Evolutionary conservation across 495 filamentous ascomycete genomes (phyloP).

Genomic region (Trichoderma gamsii): DNA sequence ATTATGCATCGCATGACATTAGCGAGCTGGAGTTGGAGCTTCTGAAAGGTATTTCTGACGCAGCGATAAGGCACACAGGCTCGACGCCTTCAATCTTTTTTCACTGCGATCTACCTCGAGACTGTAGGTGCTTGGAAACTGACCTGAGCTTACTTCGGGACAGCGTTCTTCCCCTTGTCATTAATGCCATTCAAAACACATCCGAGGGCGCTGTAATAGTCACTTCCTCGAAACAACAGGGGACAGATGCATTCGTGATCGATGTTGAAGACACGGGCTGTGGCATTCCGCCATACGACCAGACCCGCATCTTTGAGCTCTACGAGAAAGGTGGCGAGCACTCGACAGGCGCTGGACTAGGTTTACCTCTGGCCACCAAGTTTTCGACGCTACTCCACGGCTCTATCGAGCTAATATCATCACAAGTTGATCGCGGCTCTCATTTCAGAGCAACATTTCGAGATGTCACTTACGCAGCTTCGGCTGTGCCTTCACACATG

Average conservation of each 20-base stretch:
- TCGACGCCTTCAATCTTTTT: slow-evolving; percentile 3
- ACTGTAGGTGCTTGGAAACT: neutral
- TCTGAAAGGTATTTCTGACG: neutral
- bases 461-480: neutral
- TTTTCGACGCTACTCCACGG: slow-evolving; percentile 13
- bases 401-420: slow-evolving; percentile 1
- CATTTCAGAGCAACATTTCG: slow-evolving; percentile 14
- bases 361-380: slow-evolving; percentile 3
- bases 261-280: slow-evolving; percentile 13
- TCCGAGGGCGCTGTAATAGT: slow-evolving; percentile 1
- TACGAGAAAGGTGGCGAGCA: slow-evolving; percentile 12
- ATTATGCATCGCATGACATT: neutral
- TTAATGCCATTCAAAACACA: slow-evolving; percentile 16
- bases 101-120: neutral
- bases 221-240: slow-evolving; percentile 4
- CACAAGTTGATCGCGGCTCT: neutral
- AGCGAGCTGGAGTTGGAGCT: slow-evolving; percentile 7
- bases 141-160: slow-evolving; percentile 15
- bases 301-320: slow-evolving; percentile 8
- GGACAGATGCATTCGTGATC: neutral
- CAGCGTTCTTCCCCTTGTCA: slow-evolving; percentile 8
- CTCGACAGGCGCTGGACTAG: slow-evolving; percentile 9
- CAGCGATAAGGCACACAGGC: neutral
- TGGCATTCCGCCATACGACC: slow-evolving; percentile 7
- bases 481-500: neutral